phyloP scores from a whole-genome alignment of 305 asterid species.

The Rubia tinctorum region DNA sequence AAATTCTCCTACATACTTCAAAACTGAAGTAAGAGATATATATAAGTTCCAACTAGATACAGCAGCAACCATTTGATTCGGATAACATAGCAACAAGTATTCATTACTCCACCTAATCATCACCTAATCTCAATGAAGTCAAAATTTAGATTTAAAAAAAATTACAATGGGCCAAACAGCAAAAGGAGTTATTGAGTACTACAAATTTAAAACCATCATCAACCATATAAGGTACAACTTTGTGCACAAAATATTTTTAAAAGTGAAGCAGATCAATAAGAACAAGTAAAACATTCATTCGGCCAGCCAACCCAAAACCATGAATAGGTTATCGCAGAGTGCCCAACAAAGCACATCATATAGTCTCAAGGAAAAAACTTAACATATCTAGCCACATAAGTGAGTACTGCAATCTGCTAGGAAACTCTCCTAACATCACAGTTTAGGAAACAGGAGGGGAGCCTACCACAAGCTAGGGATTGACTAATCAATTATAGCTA shows the following conservation, averaged over 20 bases:
- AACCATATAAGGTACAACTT: not conserved
- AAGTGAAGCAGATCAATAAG: not conserved
- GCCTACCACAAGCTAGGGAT: not conserved
- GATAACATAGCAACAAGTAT: not conserved
- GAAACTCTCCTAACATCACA: not conserved
- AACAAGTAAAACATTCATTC: not conserved
- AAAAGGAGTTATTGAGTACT: not conserved
- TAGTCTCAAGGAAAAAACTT: not conserved
- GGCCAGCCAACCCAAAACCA: too few relatives aligned
- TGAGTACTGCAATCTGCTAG: not conserved
- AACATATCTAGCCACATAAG: not conserved
- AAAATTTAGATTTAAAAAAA: not conserved
- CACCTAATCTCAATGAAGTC: not conserved
- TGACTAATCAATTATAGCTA: not conserved
- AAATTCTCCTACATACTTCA: not conserved
- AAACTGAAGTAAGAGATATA: not conserved
- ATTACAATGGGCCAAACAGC: not conserved
- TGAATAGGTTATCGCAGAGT: too few relatives aligned
- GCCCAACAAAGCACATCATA: too few relatives aligned
- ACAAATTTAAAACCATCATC: not conserved
- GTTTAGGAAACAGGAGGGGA: constrained; percentile 3
- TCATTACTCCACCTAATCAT: not conserved
- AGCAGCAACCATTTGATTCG: not conserved
- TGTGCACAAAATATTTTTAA: too few relatives aligned
- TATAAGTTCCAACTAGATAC: not conserved